A percentile compares a stretch with the other conserved stretches of the same genome.
These are phyloP conservation scores for Ceratocystis cubensis DNA, from an alignment of 2,329 filamentous ascomycete genomes.

Conservation along the genomic window DNA sequence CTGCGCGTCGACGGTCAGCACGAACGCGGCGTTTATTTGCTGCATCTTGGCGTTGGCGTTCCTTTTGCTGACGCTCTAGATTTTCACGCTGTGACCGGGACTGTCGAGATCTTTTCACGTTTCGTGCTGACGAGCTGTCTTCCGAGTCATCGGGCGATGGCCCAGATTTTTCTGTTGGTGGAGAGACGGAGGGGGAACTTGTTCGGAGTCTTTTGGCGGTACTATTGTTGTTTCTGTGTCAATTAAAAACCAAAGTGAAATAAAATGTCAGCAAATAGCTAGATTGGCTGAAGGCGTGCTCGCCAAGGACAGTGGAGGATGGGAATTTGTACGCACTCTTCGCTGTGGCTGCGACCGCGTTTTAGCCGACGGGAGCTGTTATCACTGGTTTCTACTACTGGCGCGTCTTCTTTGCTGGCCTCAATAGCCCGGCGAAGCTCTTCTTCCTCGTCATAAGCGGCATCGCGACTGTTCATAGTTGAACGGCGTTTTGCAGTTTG, in stretches of 20 bases:
- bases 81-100: slow-evolving; percentile 49
- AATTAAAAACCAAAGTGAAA: slow-evolving; percentile 18
- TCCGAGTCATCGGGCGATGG: slow-evolving; percentile 54
- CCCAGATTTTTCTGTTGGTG: slow-evolving; percentile 37
- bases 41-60: slow-evolving; percentile 60
- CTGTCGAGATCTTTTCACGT: slow-evolving; percentile 48
- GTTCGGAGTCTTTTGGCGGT: slow-evolving; percentile 74
- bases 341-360: slow-evolving; percentile 76
- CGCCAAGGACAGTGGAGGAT: no score
- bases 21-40: slow-evolving; percentile 70
- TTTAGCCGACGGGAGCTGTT: slow-evolving; percentile 52
- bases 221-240: slow-evolving; percentile 48
- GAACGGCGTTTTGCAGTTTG: slow-evolving; percentile 70
- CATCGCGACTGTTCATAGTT: slow-evolving; percentile 93
- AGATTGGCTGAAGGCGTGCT: neutral
- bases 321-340: slow-evolving; percentile 59
- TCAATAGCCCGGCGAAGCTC: slow-evolving; percentile 80
- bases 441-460: slow-evolving; percentile 91
- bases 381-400: slow-evolving; percentile 40
- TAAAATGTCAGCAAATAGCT: slow-evolving; percentile 4
- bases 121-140: slow-evolving; percentile 46
- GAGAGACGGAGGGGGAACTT: slow-evolving; percentile 56
- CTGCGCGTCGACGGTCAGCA: slow-evolving; percentile 65
- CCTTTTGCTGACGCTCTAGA: slow-evolving; percentile 59
- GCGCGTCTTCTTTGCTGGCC: slow-evolving; percentile 76